Conservation (phyloP, 2,329 filamentous ascomycete genomes). For the Chaetomium sp. region DNA sequence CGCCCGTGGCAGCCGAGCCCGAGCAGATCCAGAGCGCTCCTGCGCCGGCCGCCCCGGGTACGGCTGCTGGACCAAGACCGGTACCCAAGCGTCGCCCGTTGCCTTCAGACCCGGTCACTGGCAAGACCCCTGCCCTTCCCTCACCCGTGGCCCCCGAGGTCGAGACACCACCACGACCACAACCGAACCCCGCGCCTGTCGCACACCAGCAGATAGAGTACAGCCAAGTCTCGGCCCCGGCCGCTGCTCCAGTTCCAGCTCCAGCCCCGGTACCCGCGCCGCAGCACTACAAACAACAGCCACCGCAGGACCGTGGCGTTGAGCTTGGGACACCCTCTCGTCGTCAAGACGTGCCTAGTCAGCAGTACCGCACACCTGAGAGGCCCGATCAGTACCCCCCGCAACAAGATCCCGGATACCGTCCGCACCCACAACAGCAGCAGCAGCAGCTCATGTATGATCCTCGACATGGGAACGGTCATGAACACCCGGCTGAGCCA, state of each 20-base stretch:
- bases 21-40: constrained; percentile 14
- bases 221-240: constrained; percentile 15
- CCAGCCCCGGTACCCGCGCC: constrained; percentile 30
- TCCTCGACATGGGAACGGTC: constrained; percentile 33
- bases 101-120: constrained; percentile 67
- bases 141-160: constrained; percentile 36
- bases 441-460: constrained; percentile 34
- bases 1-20: constrained; percentile 28
- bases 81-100: constrained; percentile 77
- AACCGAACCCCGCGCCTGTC: constrained; percentile 33
- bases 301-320: constrained; percentile 11
- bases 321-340: constrained; percentile 16
- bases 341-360: constrained; percentile 19
- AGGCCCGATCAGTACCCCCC: constrained; percentile 31
- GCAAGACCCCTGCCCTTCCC: constrained; percentile 40
- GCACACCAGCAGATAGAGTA: constrained; percentile 50
- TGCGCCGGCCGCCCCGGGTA: constrained; percentile 15
- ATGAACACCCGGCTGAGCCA: constrained; percentile 27
- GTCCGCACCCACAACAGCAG: constrained; percentile 30
- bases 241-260: constrained; percentile 29
- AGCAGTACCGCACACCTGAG: constrained; percentile 31
- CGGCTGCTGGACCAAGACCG: constrained; percentile 40
- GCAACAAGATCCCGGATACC: constrained; percentile 26
- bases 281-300: constrained; percentile 21
- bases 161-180: constrained; percentile 42